A percentile compares a stretch with the other conserved stretches of the same genome.
These are phyloP conservation scores for Orbilia ellipsospora DNA, from an alignment of 2,329 filamentous ascomycete species.

Conservation along the genomic window DNA sequence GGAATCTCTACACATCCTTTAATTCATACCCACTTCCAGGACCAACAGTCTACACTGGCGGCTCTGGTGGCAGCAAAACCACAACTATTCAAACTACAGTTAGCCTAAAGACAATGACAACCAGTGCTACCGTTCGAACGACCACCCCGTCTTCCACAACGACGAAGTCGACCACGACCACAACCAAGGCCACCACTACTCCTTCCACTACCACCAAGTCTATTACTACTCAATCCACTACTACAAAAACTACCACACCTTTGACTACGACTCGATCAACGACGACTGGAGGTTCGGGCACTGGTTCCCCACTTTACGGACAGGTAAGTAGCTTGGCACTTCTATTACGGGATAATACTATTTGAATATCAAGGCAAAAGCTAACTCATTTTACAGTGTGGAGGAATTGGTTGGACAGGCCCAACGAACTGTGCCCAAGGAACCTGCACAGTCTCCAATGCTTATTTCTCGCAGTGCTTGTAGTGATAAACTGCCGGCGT, in stretches of 20 bases:
- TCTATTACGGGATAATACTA: background rate
- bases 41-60: slow-evolving; percentile 60
- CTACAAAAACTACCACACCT: slow-evolving; percentile 3
- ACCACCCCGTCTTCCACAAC: slow-evolving; percentile 13
- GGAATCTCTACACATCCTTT: slow-evolving; percentile 64
- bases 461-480: slow-evolving; percentile 65
- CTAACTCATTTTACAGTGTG: slow-evolving; percentile 61
- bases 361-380: background rate
- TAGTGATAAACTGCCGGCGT: background rate
- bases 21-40: slow-evolving; percentile 63
- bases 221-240: slow-evolving; percentile 9
- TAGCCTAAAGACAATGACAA: slow-evolving; percentile 14
- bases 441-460: slow-evolving; percentile 63
- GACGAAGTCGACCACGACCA: background rate
- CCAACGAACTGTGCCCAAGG: slow-evolving; percentile 63
- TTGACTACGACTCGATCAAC: slow-evolving; percentile 8
- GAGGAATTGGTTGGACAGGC: slow-evolving; percentile 64
- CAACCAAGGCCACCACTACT: slow-evolving; percentile 10
- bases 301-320: slow-evolving; percentile 20
- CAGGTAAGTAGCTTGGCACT: slow-evolving; percentile 16
- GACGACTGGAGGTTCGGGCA: slow-evolving; percentile 9
- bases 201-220: slow-evolving; percentile 7
- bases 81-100: slow-evolving; percentile 22
- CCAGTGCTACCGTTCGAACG: slow-evolving; percentile 12
- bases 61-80: slow-evolving; percentile 7